These are phyloP conservation scores for Euphorbia celastroides DNA, from an alignment of 441 rosid species.

Conservation along the genomic window DNA sequence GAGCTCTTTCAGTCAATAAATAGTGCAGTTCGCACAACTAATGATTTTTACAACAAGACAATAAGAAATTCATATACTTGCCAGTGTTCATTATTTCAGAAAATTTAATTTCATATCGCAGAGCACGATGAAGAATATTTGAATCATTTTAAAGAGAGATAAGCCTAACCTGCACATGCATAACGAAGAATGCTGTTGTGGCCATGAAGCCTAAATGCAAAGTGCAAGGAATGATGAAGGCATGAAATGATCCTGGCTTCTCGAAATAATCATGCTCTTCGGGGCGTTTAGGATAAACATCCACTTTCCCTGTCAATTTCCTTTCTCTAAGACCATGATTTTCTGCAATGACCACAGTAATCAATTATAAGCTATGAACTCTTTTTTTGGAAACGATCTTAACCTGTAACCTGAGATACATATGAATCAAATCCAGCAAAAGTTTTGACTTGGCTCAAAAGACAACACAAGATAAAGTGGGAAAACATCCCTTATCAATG, in stretches of 20 bases:
- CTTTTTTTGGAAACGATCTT: too few relatives aligned
- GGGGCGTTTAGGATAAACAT: slow-evolving; percentile 16
- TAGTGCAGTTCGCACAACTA: too few relatives aligned
- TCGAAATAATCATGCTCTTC: slow-evolving; percentile 25
- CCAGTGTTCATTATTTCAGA: neutral
- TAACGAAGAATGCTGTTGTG: slow-evolving; percentile 66
- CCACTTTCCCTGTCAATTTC: slow-evolving; percentile 34
- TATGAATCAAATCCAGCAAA: neutral
- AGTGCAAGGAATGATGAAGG: slow-evolving; percentile 55
- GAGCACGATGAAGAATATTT: neutral
- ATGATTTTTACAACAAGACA: too few relatives aligned
- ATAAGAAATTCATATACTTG: neutral
- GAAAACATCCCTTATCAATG: too few relatives aligned
- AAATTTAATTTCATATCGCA: neutral
- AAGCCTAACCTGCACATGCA: slow-evolving; percentile 81
- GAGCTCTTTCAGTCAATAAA: too few relatives aligned
- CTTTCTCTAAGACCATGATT: slow-evolving; percentile 43
- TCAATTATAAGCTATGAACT: neutral
- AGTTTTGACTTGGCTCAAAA: neutral
- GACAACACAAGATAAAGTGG: slow-evolving; percentile 1
- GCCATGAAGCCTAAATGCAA: slow-evolving; percentile 69
- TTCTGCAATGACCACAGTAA: slow-evolving; percentile 33
- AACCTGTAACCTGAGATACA: neutral
- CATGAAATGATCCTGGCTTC: slow-evolving; percentile 38
- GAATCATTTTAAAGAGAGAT: neutral